Evolutionary conservation across 768 basidiomycete species (phyloP).

Genomic region (Pleurotus ostreatus): DNA sequence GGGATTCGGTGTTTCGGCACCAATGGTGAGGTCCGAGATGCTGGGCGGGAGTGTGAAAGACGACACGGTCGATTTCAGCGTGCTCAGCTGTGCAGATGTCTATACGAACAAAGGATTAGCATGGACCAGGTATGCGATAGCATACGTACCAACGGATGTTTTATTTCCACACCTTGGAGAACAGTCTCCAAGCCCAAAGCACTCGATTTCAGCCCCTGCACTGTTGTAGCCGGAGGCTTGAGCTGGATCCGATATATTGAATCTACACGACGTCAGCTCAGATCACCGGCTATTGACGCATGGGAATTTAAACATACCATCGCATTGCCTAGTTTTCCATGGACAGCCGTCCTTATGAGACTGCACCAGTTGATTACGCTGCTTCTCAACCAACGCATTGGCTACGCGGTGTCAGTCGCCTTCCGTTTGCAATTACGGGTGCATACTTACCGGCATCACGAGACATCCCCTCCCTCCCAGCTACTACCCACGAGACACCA

Average conservation of each 20-base stretch:
- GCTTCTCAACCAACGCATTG: conserved; percentile 69
- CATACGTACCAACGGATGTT: conserved; percentile 67
- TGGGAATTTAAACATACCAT: conserved; percentile 42
- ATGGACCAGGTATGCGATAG: not conserved
- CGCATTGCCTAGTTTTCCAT: conserved; percentile 79
- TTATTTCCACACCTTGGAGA: conserved; percentile 51
- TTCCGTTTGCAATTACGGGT: conserved; percentile 14
- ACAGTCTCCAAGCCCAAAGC: conserved; percentile 51
- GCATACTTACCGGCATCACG: conserved; percentile 70
- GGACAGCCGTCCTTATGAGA: conserved; percentile 82
- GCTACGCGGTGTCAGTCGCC: conserved; percentile 37
- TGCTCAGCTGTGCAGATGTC: conserved; percentile 55
- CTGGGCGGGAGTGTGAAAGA: conserved; percentile 23
- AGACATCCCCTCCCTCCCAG: conserved; percentile 63
- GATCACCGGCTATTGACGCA: no score
- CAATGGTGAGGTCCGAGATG: conserved; percentile 7
- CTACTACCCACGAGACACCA: conserved; percentile 69
- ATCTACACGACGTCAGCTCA: conserved; percentile 26
- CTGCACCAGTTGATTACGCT: conserved; percentile 57
- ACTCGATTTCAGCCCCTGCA: conserved; percentile 52
- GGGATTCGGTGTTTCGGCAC: conserved; percentile 4
- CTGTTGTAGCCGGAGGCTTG: conserved; percentile 58
- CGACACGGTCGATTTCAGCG: conserved; percentile 44
- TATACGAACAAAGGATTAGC: conserved; percentile 21
- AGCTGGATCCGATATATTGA: conserved; percentile 76